These are phyloP conservation scores for Trifolium fragiferum DNA, from an alignment of 306 rosid species.

Conservation along the genomic window DNA sequence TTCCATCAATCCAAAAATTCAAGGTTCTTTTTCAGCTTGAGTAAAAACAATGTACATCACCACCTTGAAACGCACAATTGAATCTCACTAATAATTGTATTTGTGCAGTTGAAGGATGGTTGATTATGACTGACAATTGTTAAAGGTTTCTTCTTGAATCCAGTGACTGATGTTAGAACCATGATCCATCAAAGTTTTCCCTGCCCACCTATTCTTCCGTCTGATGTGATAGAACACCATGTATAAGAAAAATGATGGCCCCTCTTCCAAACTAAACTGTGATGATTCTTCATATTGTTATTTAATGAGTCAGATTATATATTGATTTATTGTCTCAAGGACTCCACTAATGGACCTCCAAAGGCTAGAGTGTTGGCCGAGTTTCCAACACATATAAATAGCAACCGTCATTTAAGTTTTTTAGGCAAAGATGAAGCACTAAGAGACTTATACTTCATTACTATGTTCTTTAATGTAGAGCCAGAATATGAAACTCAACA, in stretches of 20 bases:
- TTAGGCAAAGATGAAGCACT: background rate
- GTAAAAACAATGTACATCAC: background rate
- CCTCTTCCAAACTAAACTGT: background rate
- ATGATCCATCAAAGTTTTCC: background rate
- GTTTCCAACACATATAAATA: background rate
- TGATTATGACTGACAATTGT: background rate
- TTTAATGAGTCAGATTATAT: background rate
- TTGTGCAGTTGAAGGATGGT: background rate
- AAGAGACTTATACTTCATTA: slow-evolving; percentile 6
- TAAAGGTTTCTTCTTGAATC: background rate
- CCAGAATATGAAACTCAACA: no score
- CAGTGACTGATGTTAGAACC: slow-evolving; percentile 1
- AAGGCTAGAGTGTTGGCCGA: slow-evolving; percentile 3
- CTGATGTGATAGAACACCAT: background rate
- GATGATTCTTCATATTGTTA: background rate
- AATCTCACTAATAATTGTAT: accelerated
- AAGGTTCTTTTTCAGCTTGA: no score
- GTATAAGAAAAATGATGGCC: background rate
- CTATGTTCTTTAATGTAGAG: background rate
- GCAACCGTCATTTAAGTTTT: no score
- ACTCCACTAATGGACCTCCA: background rate
- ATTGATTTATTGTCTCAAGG: background rate
- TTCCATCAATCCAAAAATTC: background rate
- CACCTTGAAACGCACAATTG: background rate
- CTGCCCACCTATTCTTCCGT: background rate